phyloP scores from a whole-genome alignment of 306 rosid species.

The Malus asiatica region DNA sequence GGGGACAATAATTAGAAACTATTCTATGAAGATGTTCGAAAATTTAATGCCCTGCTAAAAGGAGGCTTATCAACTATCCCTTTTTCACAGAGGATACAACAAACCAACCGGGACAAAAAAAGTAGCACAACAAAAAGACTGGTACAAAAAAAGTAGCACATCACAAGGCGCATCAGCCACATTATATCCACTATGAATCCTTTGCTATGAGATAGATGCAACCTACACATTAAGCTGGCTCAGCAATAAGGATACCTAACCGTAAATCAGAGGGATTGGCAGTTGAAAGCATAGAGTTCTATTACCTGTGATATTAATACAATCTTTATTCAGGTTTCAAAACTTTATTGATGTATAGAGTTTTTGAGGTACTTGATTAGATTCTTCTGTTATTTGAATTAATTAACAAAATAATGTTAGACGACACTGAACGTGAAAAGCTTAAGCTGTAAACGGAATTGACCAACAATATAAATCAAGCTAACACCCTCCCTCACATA shows the following conservation, averaged over 20 bases:
- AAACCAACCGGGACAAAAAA: neutral
- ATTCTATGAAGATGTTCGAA: neutral
- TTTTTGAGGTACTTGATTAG: neutral
- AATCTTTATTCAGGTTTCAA: neutral
- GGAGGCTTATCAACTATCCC: neutral
- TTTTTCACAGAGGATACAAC: neutral
- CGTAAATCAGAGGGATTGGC: neutral
- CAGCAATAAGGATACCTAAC: constrained; percentile 1
- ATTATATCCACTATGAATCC: neutral
- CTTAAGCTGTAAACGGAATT: neutral
- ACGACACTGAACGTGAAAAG: neutral
- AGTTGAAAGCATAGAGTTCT: neutral
- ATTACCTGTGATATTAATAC: constrained; percentile 11
- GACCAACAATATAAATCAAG: neutral
- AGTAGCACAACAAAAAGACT: neutral
- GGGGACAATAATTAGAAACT: neutral
- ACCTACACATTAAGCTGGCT: constrained; percentile 1
- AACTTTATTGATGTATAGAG: neutral
- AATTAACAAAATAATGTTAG: neutral
- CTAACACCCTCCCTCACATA: neutral
- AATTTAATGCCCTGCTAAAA: neutral
- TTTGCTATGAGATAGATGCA: neutral
- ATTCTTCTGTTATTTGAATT: neutral
- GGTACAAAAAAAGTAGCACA: neutral
- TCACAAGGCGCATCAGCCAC: neutral